Evolutionary conservation across 306 rosid genomes (phyloP).

Genomic region (Trifolium dubium): DNA sequence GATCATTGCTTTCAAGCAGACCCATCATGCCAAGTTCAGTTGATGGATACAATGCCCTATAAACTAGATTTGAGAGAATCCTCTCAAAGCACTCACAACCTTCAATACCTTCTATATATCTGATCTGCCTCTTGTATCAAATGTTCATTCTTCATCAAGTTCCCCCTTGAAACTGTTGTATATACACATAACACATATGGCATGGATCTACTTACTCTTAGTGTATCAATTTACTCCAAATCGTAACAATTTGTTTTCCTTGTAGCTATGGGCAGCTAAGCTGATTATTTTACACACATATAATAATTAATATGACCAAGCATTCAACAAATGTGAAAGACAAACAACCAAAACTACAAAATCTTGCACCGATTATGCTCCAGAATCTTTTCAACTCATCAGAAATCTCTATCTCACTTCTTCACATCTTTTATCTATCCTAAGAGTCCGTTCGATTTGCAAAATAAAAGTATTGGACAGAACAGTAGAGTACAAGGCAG

Average conservation of each 20-base stretch:
- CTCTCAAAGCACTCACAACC: background rate
- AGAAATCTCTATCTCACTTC: background rate
- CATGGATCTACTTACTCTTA: background rate
- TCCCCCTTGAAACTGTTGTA: background rate
- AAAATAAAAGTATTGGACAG: too few species aligned
- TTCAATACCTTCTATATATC: background rate
- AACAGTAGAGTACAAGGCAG: too few species aligned
- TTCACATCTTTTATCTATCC: too few species aligned
- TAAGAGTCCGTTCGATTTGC: too few species aligned
- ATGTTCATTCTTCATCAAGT: background rate
- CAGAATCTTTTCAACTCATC: background rate
- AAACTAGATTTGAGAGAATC: background rate
- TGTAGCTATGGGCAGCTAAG: background rate
- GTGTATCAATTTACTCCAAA: background rate
- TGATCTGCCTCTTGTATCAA: background rate
- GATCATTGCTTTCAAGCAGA: background rate
- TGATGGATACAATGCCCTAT: background rate
- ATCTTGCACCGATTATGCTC: background rate
- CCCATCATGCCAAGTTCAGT: background rate
- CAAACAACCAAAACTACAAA: background rate
- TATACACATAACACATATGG: background rate
- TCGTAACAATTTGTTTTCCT: background rate
- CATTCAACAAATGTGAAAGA: background rate
- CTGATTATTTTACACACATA: background rate
- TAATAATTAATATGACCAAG: background rate